phyloP scores from a whole-genome alignment of 192 early-diverging fungal genomes.

The Dimargaris cristalligena region DNA sequence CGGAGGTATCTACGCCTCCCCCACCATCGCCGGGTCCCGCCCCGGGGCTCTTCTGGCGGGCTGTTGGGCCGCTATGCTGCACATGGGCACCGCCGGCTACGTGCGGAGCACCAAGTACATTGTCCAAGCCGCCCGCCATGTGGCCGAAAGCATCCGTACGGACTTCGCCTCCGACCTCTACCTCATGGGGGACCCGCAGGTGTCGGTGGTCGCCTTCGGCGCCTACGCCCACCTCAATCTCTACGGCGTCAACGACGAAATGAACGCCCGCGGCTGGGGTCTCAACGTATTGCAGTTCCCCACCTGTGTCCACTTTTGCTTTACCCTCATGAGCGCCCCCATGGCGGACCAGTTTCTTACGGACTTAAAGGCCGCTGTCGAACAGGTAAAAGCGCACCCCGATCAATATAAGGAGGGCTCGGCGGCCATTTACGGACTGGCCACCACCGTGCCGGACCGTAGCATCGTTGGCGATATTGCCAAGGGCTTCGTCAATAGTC shows the following conservation, averaged over 20 bases:
- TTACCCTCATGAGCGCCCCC: constrained; percentile 63
- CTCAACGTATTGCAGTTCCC: constrained; percentile 81
- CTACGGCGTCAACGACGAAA: constrained; percentile 67
- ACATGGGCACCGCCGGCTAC: constrained; percentile 77
- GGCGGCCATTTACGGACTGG: constrained; percentile 86
- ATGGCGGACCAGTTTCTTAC: constrained; percentile 50
- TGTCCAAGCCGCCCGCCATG: constrained; percentile 48
- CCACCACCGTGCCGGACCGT: constrained; percentile 70
- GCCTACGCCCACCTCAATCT: constrained; percentile 53
- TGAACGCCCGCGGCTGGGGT: constrained; percentile 70
- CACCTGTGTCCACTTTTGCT: constrained; percentile 73
- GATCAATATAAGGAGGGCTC: constrained; percentile 48
- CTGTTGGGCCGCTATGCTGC: constrained; percentile 87
- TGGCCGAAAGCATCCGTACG: constrained; percentile 36
- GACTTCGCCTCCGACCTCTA: constrained; percentile 55
- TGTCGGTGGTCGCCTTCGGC: constrained; percentile 72
- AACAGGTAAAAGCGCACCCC: constrained; percentile 45
- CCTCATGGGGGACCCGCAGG: constrained; percentile 67
- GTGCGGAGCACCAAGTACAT: constrained; percentile 65
- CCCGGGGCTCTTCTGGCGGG: constrained; percentile 84
- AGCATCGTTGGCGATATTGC: constrained; percentile 77
- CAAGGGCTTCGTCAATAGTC: constrained; percentile 69
- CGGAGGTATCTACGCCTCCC: constrained; percentile 91
- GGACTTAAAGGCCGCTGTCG: constrained; percentile 67
- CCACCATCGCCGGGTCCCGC: constrained; percentile 77